Evolutionary conservation across 2,329 filamentous ascomycete species (phyloP).

Genomic region (Fusarium pseudocircinatum): DNA sequence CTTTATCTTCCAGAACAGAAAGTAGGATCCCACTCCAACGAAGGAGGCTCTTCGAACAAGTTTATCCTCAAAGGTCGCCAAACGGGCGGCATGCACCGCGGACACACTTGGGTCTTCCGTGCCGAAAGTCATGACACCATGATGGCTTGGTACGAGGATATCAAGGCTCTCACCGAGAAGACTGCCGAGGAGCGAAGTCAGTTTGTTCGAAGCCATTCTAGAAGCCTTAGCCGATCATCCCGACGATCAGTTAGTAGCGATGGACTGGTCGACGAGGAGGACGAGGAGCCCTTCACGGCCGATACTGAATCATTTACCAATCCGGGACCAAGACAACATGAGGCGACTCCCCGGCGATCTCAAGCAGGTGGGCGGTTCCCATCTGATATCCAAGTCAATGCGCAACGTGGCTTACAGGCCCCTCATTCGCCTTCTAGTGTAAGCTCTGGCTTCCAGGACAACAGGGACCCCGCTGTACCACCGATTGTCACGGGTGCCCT

Average conservation of each 20-base stretch:
- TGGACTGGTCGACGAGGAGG: conserved; percentile 79
- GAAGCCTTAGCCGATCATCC: conserved; percentile 77
- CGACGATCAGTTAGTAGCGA: conserved; percentile 75
- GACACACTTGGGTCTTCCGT: conserved; percentile 77
- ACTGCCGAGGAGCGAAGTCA: conserved; percentile 87
- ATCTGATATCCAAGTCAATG: conserved; percentile 87
- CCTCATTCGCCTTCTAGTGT: conserved; percentile 83
- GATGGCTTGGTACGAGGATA: conserved; percentile 96
- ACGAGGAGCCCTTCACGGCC: conserved; percentile 70
- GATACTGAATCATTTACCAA: conserved; percentile 58
- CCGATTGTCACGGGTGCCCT: conserved; percentile 67
- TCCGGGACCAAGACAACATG: conserved; percentile 59
- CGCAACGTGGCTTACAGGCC: conserved; percentile 80
- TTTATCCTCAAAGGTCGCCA: conserved; percentile 98
- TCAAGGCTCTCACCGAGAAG: conserved; percentile 88
- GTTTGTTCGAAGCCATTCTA: conserved; percentile 84
- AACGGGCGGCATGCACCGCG: conserved; percentile 89
- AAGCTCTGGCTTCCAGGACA: conserved; percentile 69
- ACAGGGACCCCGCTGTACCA: conserved; percentile 67
- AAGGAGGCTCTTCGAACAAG: conserved; percentile 89
- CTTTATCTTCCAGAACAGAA: conserved; percentile 95
- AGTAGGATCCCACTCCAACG: conserved; percentile 87
- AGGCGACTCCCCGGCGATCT: conserved; percentile 71
- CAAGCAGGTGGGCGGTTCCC: conserved; percentile 97
- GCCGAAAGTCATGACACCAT: conserved; percentile 87